Base-by-base conservation (phyloP, 2,329 filamentous ascomycete species). In the Elsinoe arachidis region DNA sequence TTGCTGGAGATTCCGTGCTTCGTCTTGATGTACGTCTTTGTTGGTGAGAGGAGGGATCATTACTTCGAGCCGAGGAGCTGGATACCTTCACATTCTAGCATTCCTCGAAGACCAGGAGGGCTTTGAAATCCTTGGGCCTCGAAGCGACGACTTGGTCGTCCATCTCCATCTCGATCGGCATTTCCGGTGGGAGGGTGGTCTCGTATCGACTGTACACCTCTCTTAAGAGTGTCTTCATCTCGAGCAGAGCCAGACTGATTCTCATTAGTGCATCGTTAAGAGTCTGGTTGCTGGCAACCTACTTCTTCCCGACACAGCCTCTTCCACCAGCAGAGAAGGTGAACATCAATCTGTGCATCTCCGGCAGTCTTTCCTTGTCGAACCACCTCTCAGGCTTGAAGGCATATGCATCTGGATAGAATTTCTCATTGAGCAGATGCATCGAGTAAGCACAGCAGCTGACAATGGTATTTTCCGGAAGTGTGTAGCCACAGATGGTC, bases 351-450 rank as follows among this genome's bases (percentile, higher is more conserved):
- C 59, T 56, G 15, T 80, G 80, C 58, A 82, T 76, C 10, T 72
- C 68, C 11, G 57, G 19, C n/a, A 57, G 53, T 12, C 60, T 61
- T 12, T 60, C 47, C 7, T 68, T 62, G 4, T 72, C 61, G 1
- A 74, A 58, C 78, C 78, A 81, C 51, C 79, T 67, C 54, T 79
- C 76, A 0, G 79, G 78, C 14, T 64, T 61, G 64, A 80, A 81
- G 5, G 39, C 57, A 1, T 65, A 61, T 0, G 78, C 72, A 3
- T 76, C 65, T 0, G 71, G 69, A 54, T 77, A 81, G 0, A 76
- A 67, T 1, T 59, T 57, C 1, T 72, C 67, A 54, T 78, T 73
- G 2, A 53, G 30, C 46, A 74, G 69, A 61, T 80, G 78, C 1
- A 81, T 65, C 23, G 75, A 72, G 58, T 70, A 76, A 0, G 74